A percentile compares a stretch with the other conserved stretches of the same genome.
Conservation (phyloP, 2,329 filamentous ascomycete species). For the Zasmidium cellare region DNA sequence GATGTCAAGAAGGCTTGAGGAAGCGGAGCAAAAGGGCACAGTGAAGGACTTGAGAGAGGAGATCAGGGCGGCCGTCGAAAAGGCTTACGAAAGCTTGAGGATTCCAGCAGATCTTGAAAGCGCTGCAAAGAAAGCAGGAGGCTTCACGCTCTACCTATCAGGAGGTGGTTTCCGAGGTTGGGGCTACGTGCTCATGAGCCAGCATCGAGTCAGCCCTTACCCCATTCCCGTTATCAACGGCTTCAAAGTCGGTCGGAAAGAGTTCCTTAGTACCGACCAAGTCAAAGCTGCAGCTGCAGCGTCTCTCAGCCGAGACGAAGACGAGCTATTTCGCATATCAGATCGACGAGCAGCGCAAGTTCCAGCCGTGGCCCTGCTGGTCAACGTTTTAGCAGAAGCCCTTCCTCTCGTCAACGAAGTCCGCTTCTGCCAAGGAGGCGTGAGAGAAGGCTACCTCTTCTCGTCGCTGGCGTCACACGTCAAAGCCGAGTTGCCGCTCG, state of each 20-base stretch:
- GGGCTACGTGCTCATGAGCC: slow-evolving; percentile 83
- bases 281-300: slow-evolving; percentile 43
- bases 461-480: slow-evolving; percentile 62
- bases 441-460: slow-evolving; percentile 80
- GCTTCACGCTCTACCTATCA: slow-evolving; percentile 76
- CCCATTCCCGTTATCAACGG: slow-evolving; percentile 81
- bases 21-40: slow-evolving; percentile 41
- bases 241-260: slow-evolving; percentile 63
- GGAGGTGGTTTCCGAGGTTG: slow-evolving; percentile 90
- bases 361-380: slow-evolving; percentile 76
- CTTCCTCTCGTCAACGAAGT: slow-evolving; percentile 71
- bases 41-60: slow-evolving; percentile 44
- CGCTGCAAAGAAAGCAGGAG: slow-evolving; percentile 45
- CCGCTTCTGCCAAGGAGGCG: slow-evolving; percentile 84
- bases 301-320: slow-evolving; percentile 36
- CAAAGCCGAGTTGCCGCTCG: slow-evolving; percentile 66
- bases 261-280: slow-evolving; percentile 59
- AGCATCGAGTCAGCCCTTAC: slow-evolving; percentile 72
- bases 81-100: slow-evolving; percentile 43
- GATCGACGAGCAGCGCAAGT: slow-evolving; percentile 78
- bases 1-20: slow-evolving; percentile 56
- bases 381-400: slow-evolving; percentile 70
- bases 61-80: slow-evolving; percentile 54
- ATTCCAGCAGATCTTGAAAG: slow-evolving; percentile 56
- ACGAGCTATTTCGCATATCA: slow-evolving; percentile 69